Base-by-base conservation (phyloP, 2,329 filamentous ascomycete genomes). In the Apiospora saccharicola region DNA sequence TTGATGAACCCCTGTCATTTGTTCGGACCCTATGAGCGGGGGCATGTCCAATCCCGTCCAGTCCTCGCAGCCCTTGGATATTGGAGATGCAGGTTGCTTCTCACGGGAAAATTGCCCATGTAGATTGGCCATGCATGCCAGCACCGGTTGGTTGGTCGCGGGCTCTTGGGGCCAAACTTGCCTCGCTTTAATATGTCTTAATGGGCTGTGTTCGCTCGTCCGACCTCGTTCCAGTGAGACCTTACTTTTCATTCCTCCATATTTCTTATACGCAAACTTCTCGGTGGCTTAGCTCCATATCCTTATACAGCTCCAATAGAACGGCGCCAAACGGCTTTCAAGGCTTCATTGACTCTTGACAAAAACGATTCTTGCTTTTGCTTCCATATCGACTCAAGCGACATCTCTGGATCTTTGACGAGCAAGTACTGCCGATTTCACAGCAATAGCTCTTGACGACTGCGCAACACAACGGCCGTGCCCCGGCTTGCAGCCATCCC, bases 1-100 rank as follows among this genome's bases (percentile, higher is more conserved):
- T 47, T 49, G 57, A 6, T 64, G n/a, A 41, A 41, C n/a, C 57
- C 57, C 57, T 41, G 30, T 24, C 77, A 74, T 41, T 41, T 73
- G 75, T 74, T 74, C 73, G 34, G 30, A 41, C 30, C 22, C 57
- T 41, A 24, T 64, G 74, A 73, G 75, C 74, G 76, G 77, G 77
- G 75, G 74, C 75, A 67, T 68, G 72, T 75, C 68, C 75, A 64
- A 41, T 64, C 57, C 16, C 19, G 34, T 64, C 10, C 57, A 64
- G 30, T 64, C 57, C 57, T 64, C 22, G 57, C 57, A 64, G 57
- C 57, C 57, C 57, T 64, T 71, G 37, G 69, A 71, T 71, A 57
- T 68, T 61, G 57, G 61, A 34, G 34, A 64, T 41, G 30, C 43
- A 30, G 53, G 57, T 46, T 47, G 46, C 46, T 57, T 43, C 61